These are phyloP conservation scores for Mortierella sp. DNA, from an alignment of 371 early-diverging fungal genomes.

Conservation along the genomic window DNA sequence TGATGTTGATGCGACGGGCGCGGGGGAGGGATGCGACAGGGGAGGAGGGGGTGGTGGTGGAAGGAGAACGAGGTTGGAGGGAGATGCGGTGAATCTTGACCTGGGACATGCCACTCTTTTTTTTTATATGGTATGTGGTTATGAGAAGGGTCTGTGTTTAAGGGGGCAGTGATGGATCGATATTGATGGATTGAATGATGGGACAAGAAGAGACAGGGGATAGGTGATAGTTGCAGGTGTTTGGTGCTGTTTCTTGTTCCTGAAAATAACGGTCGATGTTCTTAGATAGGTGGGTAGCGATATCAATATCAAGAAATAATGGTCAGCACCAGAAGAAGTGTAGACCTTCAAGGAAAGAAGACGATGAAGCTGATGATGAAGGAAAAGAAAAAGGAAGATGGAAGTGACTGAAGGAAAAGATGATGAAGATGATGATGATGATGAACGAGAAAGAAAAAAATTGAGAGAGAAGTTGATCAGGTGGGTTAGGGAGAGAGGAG, in stretches of 20 bases:
- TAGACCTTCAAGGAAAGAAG: background rate
- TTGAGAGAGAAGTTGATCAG: background rate
- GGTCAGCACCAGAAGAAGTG: background rate
- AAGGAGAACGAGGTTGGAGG: conserved; percentile 5
- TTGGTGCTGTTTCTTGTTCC: conserved; percentile 1
- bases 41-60: conserved; percentile 17
- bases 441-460: background rate
- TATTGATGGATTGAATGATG: background rate
- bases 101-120: conserved; percentile 8
- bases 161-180: background rate
- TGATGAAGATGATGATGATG: conserved; percentile 5
- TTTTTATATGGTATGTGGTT: background rate
- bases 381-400: background rate
- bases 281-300: background rate
- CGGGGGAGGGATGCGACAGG: conserved; percentile 13
- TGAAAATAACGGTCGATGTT: background rate
- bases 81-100: conserved; percentile 19
- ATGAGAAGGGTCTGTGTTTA: background rate
- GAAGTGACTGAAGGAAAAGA: background rate
- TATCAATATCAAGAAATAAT: background rate
- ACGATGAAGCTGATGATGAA: background rate
- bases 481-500: background rate
- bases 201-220: background rate
- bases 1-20: conserved; percentile 35
- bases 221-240: background rate